These are phyloP conservation scores for Neurospora sp. DNA, from an alignment of 495 filamentous ascomycete genomes.

Conservation along the genomic window DNA sequence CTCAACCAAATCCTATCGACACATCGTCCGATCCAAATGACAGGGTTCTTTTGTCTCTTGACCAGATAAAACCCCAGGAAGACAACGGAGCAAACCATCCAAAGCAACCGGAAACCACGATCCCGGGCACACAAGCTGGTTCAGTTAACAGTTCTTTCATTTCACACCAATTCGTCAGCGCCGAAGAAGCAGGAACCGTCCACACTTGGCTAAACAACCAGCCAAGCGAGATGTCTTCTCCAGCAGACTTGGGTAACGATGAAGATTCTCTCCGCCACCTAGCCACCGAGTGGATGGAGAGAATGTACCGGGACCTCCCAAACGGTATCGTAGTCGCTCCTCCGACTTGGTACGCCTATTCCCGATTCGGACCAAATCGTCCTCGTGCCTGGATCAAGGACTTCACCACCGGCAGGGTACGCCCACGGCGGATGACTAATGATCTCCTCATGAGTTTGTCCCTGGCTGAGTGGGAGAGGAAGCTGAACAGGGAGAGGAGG, in stretches of 20 bases:
- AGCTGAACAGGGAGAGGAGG: too few relatives aligned
- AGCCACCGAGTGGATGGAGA: not conserved
- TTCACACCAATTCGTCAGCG: not conserved
- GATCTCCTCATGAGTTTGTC: too few relatives aligned
- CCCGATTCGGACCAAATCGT: not conserved
- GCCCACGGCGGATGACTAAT: too few relatives aligned
- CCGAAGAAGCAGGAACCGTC: not conserved
- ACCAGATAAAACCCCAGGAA: not conserved
- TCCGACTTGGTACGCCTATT: not conserved
- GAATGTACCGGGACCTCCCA: too few relatives aligned
- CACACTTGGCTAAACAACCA: not conserved
- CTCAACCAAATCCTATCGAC: not conserved
- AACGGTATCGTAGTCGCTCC: not conserved
- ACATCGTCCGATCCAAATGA: not conserved
- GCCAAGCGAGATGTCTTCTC: not conserved
- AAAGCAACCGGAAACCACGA: not conserved
- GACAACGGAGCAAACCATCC: not conserved
- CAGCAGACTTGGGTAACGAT: not conserved
- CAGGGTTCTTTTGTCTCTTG: not conserved
- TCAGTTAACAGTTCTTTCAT: not conserved
- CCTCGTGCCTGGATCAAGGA: not conserved
- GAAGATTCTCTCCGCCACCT: not conserved
- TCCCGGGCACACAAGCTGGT: not conserved
- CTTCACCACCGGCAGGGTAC: not conserved
- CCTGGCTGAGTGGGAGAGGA: too few relatives aligned